Evolutionary conservation across 2,329 filamentous ascomycete genomes (phyloP), one percentile per base, ranked within the genome.

Genomic region (Penicillium concentricum): DNA sequence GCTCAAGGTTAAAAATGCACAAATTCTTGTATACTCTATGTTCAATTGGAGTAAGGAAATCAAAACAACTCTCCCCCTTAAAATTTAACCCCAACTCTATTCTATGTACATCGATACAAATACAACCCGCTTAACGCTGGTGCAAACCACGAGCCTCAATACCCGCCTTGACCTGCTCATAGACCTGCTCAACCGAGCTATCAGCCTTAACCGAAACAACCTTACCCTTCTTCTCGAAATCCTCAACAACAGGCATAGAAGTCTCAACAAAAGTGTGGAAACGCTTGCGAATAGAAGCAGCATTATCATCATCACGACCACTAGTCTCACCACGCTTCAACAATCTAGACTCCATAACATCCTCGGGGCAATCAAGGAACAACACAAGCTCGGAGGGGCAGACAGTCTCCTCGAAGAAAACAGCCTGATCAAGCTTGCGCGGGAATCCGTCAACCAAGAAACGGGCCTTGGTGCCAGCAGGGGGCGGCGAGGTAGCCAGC

Each of bases 231-330:
- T 81, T 81, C 70, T 88, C 87, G 74, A 89, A 97, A 73, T 91
- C 85, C 66, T 96, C 84, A 53, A 99, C 91, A 45, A 97, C 94
- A 26, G 94, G 94, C 93, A 97, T 97, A 78, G 91, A 96, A 2
- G 92, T 96, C 77, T 97, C 92, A 67, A 95, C 81, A 72, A 97
- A 99, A 4, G 89, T 92, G 72, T 86, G 87, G 83, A 99, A 99
- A 56, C 94, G 85, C 87, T 99, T 99, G 80, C 90, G 88, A 75
- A 97, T 99, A 70, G 87, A 92, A 78, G 96, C 94, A 54, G 87
- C 88, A 73, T 99, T 99, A 79, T 99, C 94, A 76, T 99, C 94
- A 49, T 88, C 81, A 62, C 94, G 84, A 41, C 94, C 94, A 70
- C 89, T 92, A 16, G 93, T 97, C 86, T 96, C 90, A 61, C 93